Conservation (phyloP, 306 rosid species). For the Malus fusca region DNA sequence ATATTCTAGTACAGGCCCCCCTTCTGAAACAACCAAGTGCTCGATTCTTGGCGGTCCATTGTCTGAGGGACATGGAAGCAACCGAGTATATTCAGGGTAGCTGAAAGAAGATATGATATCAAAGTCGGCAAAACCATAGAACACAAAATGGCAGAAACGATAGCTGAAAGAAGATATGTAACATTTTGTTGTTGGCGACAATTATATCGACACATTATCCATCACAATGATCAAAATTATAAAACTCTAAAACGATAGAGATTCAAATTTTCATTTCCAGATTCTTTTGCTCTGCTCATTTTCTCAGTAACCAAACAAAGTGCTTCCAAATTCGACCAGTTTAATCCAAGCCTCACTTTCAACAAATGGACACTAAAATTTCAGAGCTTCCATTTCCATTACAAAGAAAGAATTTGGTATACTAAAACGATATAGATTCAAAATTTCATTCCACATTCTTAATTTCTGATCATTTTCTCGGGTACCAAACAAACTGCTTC, state of each 20-base stretch:
- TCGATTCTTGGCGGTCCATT: constrained; percentile 66
- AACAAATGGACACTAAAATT: too few relatives aligned
- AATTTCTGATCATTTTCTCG: too few relatives aligned
- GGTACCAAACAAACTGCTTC: too few relatives aligned
- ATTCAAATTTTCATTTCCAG: neutral
- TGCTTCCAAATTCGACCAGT: neutral
- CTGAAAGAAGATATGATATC: constrained; percentile 36
- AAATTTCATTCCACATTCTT: too few relatives aligned
- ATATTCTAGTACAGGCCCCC: constrained; percentile 59
- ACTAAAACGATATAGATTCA: too few relatives aligned
- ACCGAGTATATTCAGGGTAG: constrained; percentile 62
- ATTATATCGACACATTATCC: too few relatives aligned
- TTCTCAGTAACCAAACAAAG: neutral
- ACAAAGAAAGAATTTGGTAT: too few relatives aligned
- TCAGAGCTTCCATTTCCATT: too few relatives aligned
- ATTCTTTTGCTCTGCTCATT: neutral
- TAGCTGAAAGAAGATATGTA: too few relatives aligned
- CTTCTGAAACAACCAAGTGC: constrained; percentile 76
- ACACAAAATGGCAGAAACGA: neutral
- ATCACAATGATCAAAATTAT: too few relatives aligned
- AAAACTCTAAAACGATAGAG: neutral
- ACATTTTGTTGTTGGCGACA: too few relatives aligned
- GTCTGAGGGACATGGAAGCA: constrained; percentile 78
- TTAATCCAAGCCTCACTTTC: too few relatives aligned
- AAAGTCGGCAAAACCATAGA: constrained; percentile 11